Base-by-base conservation (phyloP, 495 filamentous ascomycete genomes). In the Xylaria nigripes region DNA sequence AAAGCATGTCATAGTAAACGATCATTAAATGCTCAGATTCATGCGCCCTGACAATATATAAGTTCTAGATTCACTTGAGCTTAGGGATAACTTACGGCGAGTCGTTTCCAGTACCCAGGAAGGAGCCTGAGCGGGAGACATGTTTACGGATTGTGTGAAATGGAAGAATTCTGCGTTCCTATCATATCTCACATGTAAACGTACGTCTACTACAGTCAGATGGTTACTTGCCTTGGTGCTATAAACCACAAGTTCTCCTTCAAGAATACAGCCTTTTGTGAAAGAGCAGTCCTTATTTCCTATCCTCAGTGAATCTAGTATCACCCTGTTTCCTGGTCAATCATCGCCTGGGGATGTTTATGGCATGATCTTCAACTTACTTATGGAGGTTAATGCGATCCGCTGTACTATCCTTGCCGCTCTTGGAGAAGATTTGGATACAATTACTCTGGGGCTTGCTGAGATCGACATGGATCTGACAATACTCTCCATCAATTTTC, bases 401-500 rank as follows among this genome's bases (percentile, higher is more conserved):
- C 43, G 65, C 48, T 0, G 89, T 95, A 7, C 89, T 91, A 56
- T 95, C 87, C 61, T 91, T 92, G 34, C 90, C 89, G 55, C 87
- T 91, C 68, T 95, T 95, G 8, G 88, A 93, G 62, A 94, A 94
- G 24, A 95, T 88, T 43, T 85, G 83, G 8, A 95, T 82, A 27
- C 76, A 73, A 3, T 75, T 50, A 0, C n/a, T n/a, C n/a, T 62
- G 61, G 7, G 60, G 61, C 42, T 78, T 82, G 3, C 72, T 70
- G 16, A 89, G 71, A 54, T 94, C 82, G 19, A 95, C 78, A 54
- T 95, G 90, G 23, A 95, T 83, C 61, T 94, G 87, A 59, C 87
- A 91, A 54, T 92, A 93, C 64, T 93, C 88, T 2, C 90, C 89
- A 59, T 95, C 90, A 49, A 93, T 83, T 64, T 94, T 95, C 34